These are phyloP conservation scores for Raffaelea arxii DNA, from an alignment of 2,329 filamentous ascomycete genomes.

Conservation along the genomic window DNA sequence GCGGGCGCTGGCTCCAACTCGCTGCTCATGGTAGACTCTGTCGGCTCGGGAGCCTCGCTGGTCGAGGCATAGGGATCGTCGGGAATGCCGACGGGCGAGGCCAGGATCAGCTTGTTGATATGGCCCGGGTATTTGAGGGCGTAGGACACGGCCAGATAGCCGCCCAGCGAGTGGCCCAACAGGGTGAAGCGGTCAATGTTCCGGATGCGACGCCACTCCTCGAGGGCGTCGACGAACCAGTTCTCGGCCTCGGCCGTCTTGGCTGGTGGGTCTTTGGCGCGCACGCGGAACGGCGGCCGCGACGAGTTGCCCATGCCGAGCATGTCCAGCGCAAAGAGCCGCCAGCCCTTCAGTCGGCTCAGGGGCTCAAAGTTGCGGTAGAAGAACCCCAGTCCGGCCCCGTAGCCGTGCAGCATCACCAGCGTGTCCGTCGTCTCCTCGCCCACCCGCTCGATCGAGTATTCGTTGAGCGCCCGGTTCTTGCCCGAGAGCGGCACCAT, in stretches of 20 bases:
- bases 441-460: conserved; percentile 74
- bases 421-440: conserved; percentile 76
- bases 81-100: conserved; percentile 87
- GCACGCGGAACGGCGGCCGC: conserved; percentile 73
- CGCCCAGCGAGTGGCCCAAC: conserved; percentile 85
- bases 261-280: conserved; percentile 69
- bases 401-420: conserved; percentile 95
- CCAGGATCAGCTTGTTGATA: conserved; percentile 91
- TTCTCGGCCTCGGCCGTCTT: conserved; percentile 84
- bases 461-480: conserved; percentile 83
- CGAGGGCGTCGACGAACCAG: conserved; percentile 93
- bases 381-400: conserved; percentile 92
- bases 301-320: conserved; percentile 88
- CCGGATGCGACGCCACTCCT: conserved; percentile 85
- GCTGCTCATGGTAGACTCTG: conserved; percentile 60
- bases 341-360: conserved; percentile 70
- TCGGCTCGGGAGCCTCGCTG: conserved; percentile 68
- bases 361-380: conserved; percentile 95
- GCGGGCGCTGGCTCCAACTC: no score
- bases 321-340: conserved; percentile 88
- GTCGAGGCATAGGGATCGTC: conserved; percentile 86
- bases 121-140: conserved; percentile 92
- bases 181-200: conserved; percentile 92
- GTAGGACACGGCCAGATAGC: conserved; percentile 91
- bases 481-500: conserved; percentile 80